These are phyloP conservation scores for Glarea lozoyensis DNA, from an alignment of 495 filamentous ascomycete genomes.

Conservation along the genomic window DNA sequence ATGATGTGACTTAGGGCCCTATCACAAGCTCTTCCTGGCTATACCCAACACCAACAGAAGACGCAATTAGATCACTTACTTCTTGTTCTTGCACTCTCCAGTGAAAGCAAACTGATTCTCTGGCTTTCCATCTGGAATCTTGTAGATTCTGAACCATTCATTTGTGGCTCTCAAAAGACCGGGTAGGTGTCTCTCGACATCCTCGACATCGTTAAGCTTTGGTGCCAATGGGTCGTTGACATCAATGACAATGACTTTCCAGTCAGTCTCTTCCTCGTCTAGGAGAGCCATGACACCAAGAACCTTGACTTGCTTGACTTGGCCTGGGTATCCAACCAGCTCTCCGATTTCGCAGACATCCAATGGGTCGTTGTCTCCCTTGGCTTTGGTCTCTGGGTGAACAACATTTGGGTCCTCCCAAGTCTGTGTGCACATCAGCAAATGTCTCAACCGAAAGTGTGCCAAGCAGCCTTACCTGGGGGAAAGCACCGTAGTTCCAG, in stretches of 20 bases:
- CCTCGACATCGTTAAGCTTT: constrained; percentile 98
- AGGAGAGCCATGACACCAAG: constrained; percentile 98
- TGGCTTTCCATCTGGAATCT: constrained; percentile 99
- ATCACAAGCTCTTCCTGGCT: too few species aligned
- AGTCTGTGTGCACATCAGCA: constrained; percentile 48
- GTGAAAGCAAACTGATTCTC: constrained; percentile 99
- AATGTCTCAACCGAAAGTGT: constrained; percentile 2
- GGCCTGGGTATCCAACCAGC: constrained; percentile 86
- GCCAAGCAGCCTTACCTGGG: constrained; percentile 54
- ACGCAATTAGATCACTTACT: constrained; percentile 37
- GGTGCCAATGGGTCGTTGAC: constrained; percentile 92
- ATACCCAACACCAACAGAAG: too few species aligned
- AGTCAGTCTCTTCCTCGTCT: constrained; percentile 99
- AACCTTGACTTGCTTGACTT: constrained; percentile 99
- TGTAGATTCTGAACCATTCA: constrained; percentile 99
- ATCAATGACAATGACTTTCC: constrained; percentile 99
- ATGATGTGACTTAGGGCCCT: too few species aligned
- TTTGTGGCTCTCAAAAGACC: constrained; percentile 96
- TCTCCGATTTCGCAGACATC: constrained; percentile 99
- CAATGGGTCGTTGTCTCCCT: constrained; percentile 98
- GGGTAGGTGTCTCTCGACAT: constrained; percentile 97
- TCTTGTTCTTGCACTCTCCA: constrained; percentile 99
- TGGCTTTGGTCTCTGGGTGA: constrained; percentile 99
- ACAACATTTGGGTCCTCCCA: constrained; percentile 96
- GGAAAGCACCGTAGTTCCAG: constrained; percentile 99